Base-by-base conservation (phyloP, 352 stramenopile genomes). In the Phytophthora vignae region DNA sequence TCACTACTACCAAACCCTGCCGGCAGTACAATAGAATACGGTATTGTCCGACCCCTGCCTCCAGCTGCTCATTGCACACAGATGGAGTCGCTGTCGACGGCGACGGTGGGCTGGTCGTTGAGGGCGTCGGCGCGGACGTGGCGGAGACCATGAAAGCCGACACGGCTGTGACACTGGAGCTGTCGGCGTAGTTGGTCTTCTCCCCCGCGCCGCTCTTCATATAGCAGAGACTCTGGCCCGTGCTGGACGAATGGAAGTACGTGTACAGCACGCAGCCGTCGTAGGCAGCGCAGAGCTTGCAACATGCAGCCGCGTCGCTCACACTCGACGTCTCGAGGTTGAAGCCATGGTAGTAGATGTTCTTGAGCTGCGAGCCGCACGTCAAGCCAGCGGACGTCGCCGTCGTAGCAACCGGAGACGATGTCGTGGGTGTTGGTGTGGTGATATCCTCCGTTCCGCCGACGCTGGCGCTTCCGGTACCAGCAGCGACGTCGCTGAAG, bases 221-320 rank as follows among this genome's bases (percentile, higher is more conserved):
- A 60, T 79, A 82, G 53, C 75, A 82, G 31, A 68, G 48, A 40
- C 66, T 69, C 15, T 73, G 61, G 14, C 71, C 71, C 11, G 71
- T 68, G 22, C 70, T 81, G 65, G 52, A 50, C 19, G 63, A 68
- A 33, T 78, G 75, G 63, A 85, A 73, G 55, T 78, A 85, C 49
- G 77, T 85, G 75, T 85, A 87, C 40, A 79, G 33, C 61, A 79
- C 76, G 53, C 80, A 85, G 14, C 75, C 80, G 3, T 29, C 12
- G 21, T 75, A 81, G 3, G 33, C 53, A 42, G 67, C 27, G 31
- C 75, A 83, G 44, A 78, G 60, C 22, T 60, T 46, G 33, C 81
- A 88, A 55, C 81, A 88, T 31, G 74, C 65, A 5, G 53, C 67
- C 6, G 70, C 55, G 25, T 62, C 40, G 38, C 53, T 49, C 33